These are phyloP conservation scores for Pythium brachiatum DNA, from an alignment of 352 stramenopile genomes.

Conservation along the genomic window DNA sequence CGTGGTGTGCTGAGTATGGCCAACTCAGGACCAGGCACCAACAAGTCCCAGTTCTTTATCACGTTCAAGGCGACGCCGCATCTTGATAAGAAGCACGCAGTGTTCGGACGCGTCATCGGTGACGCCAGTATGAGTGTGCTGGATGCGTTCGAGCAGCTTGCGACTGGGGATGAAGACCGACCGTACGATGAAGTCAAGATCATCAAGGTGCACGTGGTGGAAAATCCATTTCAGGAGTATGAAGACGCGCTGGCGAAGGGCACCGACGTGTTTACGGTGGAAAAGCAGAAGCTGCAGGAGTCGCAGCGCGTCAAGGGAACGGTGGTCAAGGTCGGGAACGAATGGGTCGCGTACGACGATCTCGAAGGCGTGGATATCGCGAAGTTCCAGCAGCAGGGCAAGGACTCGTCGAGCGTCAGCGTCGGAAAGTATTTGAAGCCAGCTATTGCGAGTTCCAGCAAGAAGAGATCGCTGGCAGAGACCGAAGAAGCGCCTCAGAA, in stretches of 20 bases:
- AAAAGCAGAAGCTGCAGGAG: conserved; percentile 50
- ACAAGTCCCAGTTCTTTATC: conserved; percentile 99
- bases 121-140: conserved; percentile 76
- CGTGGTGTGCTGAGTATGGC: conserved; percentile 96
- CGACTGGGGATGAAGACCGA: conserved; percentile 76
- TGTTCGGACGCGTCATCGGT: conserved; percentile 95
- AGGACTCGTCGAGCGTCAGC: conserved; percentile 33
- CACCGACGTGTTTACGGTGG: conserved; percentile 51
- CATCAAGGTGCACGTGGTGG: conserved; percentile 71
- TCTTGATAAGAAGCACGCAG: conserved; percentile 97
- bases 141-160: conserved; percentile 72
- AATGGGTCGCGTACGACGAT: conserved; percentile 82
- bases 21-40: conserved; percentile 95
- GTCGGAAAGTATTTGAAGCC: conserved; percentile 73
- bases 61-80: conserved; percentile 95
- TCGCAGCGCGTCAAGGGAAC: conserved; percentile 57
- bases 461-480: conserved; percentile 20
- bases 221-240: conserved; percentile 89
- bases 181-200: conserved; percentile 86
- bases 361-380: conserved; percentile 50
- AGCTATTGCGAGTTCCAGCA: conserved; percentile 7
- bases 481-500: conserved; percentile 13
- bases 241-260: conserved; percentile 57
- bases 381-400: conserved; percentile 39
- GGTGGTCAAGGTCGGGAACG: conserved; percentile 73